A percentile compares a stretch with the other conserved stretches of the same genome.
Conservation (phyloP, 2,329 filamentous ascomycete species). For the Calonectria henricotiae region DNA sequence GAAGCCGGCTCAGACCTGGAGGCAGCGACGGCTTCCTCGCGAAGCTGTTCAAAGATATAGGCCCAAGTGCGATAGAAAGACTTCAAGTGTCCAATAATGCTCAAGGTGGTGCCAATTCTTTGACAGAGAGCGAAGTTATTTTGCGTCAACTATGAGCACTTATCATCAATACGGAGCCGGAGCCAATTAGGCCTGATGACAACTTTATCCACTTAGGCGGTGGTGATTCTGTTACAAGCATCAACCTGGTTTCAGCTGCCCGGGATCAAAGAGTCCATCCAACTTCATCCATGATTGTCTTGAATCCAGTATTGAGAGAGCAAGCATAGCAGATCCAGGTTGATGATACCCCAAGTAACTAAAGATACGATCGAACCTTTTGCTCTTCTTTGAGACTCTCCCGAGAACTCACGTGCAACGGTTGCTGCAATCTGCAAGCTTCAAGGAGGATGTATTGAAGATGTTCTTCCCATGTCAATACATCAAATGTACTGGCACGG, state of each 20-base stretch:
- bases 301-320: neutral
- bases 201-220: constrained; percentile 12
- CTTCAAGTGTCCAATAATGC: neutral
- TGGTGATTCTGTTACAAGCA: neutral
- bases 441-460: neutral
- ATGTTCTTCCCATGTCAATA: constrained; percentile 12
- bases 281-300: constrained; percentile 8
- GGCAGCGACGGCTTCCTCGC: neutral
- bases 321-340: neutral
- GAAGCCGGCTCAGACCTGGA: neutral
- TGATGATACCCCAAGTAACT: neutral
- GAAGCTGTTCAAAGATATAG: neutral
- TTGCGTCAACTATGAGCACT: neutral
- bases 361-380: neutral
- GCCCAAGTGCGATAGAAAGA: neutral
- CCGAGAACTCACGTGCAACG: neutral
- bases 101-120: neutral
- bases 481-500: constrained; percentile 17
- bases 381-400: neutral
- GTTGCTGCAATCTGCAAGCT: constrained; percentile 5
- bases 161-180: neutral
- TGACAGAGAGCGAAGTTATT: neutral
- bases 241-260: constrained; percentile 4
- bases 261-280: neutral
- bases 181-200: neutral